Evolutionary conservation across 768 basidiomycete species (phyloP), one percentile per base, ranked within the genome.

Genomic region (Holtermannia corniformis): DNA sequence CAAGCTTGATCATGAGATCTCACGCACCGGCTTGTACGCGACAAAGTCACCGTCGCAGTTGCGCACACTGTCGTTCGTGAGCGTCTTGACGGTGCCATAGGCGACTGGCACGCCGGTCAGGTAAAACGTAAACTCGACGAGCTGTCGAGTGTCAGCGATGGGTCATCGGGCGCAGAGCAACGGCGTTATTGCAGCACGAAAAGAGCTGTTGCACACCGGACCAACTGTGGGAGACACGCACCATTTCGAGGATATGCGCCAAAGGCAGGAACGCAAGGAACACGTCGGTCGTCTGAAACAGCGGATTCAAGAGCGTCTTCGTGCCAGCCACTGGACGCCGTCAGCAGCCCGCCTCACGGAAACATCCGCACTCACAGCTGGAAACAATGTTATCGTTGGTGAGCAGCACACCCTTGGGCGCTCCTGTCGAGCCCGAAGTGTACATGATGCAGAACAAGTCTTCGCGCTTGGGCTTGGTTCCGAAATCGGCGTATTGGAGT

Each of bases 341-440:
- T 37, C 32, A 37, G 32, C 32, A n/a, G n/a, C 32, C 7, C 32
- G 32, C 32, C 32, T 37, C 32, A 37, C 7, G 32, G 10, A 7
- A 37, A 37, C n/a, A n/a, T n/a, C 7, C 32, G 3, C 2, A 62
- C 71, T 51, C 51, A 74, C 73, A 60, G 14, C 85, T 82, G 0
- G 88, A 84, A 27, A 92, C 72, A 57, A 95, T 80, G 73, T 96
- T 95, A 44, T 78, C 73, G 65, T 96, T 89, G 2, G 81, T 85
- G 60, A 97, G 81, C 48, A 84, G 76, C 50, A 95, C 93, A 54
- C 93, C 93, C 73, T 96, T 97, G 25, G 93, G 93, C 12, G 85
- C 74, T 10, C 93, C 93, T 0, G 90, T 96, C 53, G 84, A 86
- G 21, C 93, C 92, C 54, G 60, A 63, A 43, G 82, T 84, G 49